Evolutionary conservation across 192 early-diverging fungal genomes (phyloP).

Genomic region (Rhizoclosmatium sp.): DNA sequence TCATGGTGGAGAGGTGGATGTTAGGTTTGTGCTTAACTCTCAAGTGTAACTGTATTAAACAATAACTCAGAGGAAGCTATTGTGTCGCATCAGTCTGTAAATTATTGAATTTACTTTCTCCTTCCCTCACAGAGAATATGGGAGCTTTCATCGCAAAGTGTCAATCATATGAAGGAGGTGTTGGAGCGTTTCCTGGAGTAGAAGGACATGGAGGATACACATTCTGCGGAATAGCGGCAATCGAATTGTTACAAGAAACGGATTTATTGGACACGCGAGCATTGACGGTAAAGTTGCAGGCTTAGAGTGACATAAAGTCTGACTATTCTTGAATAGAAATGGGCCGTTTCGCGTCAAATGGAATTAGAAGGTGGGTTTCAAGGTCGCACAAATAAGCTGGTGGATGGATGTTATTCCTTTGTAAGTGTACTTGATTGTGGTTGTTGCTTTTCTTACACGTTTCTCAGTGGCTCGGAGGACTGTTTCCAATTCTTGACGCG

Average conservation of each 20-base stretch:
- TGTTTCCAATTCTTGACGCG: constrained; percentile 72
- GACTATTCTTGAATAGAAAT: constrained; percentile 53
- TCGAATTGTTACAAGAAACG: constrained; percentile 76
- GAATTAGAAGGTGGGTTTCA: constrained; percentile 93
- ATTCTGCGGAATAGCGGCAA: constrained; percentile 88
- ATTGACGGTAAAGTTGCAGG: constrained; percentile 55
- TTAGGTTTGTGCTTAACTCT: constrained; percentile 25
- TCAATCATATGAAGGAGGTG: constrained; percentile 95
- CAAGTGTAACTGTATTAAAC: constrained; percentile 53
- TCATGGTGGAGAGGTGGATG: constrained; percentile 91
- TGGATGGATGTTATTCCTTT: constrained; percentile 98
- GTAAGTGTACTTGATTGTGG: constrained; percentile 1
- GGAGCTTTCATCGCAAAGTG: constrained; percentile 78
- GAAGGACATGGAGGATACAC: constrained; percentile 98
- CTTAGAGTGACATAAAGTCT: background rate
- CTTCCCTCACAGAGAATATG: constrained; percentile 71
- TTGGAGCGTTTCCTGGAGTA: constrained; percentile 79
- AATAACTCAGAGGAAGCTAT: constrained; percentile 57
- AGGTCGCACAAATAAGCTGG: constrained; percentile 95
- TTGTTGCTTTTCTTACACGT: background rate
- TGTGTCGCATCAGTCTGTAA: constrained; percentile 83
- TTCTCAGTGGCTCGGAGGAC: constrained; percentile 80
- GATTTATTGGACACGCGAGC: constrained; percentile 69
- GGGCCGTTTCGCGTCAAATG: constrained; percentile 85
- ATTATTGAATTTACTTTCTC: constrained; percentile 84